Base-by-base conservation (phyloP, 768 basidiomycete genomes). In the Ramaria sp. region DNA sequence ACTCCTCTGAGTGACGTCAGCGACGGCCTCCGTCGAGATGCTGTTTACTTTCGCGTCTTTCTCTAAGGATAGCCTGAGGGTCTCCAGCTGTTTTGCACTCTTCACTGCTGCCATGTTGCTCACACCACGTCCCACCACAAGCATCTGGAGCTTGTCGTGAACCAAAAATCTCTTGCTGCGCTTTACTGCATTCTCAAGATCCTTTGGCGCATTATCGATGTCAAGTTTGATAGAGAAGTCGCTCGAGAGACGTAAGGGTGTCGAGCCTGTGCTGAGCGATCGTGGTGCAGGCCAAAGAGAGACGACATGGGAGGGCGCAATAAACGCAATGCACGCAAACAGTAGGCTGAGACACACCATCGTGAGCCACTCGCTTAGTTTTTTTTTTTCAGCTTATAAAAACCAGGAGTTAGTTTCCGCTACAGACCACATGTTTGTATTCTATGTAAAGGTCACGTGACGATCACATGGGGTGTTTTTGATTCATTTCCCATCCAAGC, bases 111-210 rank as follows among this genome's bases (percentile, higher is more conserved):
- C 45, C 0, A 65, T 69, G 61, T 83, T 78, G 6, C 68, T 70
- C 2, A 73, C 64, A 2, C 82, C 82, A 47, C 82, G 78, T 15
- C 78, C 79, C 24, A 79, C 72, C 34, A 78, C 71, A 38, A 88
- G 76, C 12, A 78, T 69, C 56, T 75, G 72, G 22, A 82, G 76
- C 60, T 78, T 75, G 65, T 86, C 85, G 5, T 67, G 73, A 16
- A 60, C 52, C 24, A 85, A 58, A 57, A 64, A 70, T 2, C 52
- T 38, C 56, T 70, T 72, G 0, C 82, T 77, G 41, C 75, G 76
- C 7, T 63, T 44, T 25, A 80, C 72, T 39, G 85, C 85, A n/a
- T 73, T 75, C 20, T 70, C 56, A 42, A 88, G 70, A 64, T 88
- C 85, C 18, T 65, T 58, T 0, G 83, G 81, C 0, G 77, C 65